Evolutionary conservation across 202 grass and related monocot species (phyloP), one percentile per base, ranked within the genome.

Genomic region (Setaria viridis): DNA sequence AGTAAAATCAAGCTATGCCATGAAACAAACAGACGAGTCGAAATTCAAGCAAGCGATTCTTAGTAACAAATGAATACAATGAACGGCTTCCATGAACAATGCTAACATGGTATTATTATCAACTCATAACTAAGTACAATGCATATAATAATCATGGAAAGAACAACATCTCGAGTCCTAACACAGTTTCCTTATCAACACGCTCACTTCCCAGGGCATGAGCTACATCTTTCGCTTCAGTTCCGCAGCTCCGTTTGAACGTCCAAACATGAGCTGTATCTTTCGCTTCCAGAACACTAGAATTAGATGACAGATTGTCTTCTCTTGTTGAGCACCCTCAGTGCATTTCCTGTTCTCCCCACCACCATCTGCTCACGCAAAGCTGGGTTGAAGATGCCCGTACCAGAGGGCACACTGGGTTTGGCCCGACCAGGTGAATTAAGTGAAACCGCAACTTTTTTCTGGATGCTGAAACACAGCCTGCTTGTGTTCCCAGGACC

Each of bases 381-480:
- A 71, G 74, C 45, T 76, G 86, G 86, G 64, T 88, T 69, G 46
- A 80, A 82, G 39, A 88, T 79, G 54, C 88, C 80, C 59, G 84
- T 45, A 72, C 89, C 93, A 50, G 85, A 82, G 50, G 78, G 57
- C 50, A 86, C 14, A 19, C 54, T 19, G 70, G 20, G 20, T 74
- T 42, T 85, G 57, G 57, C 15, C 72, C 57, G 77, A 67, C 30
- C 35, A 53, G 87, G 90, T 63, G 94, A 74, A 25, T 25, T 25
- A 25, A 25, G 25, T 63, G 94, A 70, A 48, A 88, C 43, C 19
- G 78, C 62, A 1, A 99, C 85, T 69, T 90, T 88, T 39, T 94
- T 99, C 77, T 97, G 92, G 39, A 99, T 72, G 70, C 88, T 94
- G 77, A 91, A 99, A 42, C 97, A 90, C 67, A 88, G 62, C 68